These are phyloP conservation scores for Ulmus americana DNA, from an alignment of 331 rosid species.

Conservation along the genomic window DNA sequence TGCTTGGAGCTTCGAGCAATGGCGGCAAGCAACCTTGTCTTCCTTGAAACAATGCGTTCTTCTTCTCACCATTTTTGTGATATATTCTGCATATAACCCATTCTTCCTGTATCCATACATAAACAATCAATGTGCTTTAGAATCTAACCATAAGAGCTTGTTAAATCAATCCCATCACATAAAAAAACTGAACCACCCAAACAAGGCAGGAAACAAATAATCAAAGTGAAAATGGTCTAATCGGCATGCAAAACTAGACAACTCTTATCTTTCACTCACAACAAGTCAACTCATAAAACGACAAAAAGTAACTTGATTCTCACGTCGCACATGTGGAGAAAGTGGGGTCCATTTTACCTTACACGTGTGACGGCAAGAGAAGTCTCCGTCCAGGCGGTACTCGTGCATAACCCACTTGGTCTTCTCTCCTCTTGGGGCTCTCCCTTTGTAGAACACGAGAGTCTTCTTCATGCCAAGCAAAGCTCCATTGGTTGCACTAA, in stretches of 20 bases:
- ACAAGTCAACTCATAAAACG: conserved; percentile 36
- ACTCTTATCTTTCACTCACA: too few species aligned
- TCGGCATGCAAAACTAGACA: not conserved
- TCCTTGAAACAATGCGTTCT: conserved; percentile 23
- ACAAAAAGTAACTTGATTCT: conserved; percentile 26
- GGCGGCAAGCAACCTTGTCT: conserved; percentile 33
- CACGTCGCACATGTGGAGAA: conserved; percentile 21
- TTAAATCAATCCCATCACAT: conserved; percentile 30
- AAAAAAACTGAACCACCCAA: not conserved
- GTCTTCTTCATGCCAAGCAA: conserved; percentile 81
- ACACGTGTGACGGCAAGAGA: conserved; percentile 39
- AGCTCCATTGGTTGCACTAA: conserved; percentile 34
- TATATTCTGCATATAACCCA: conserved; percentile 82
- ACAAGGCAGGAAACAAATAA: not conserved
- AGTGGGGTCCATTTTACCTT: conserved; percentile 27
- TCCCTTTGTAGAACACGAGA: conserved; percentile 75
- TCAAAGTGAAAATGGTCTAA: conserved; percentile 19
- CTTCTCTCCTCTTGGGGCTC: conserved; percentile 77
- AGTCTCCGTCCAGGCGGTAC: conserved; percentile 64
- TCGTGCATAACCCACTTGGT: conserved; percentile 95
- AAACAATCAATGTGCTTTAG: too few species aligned
- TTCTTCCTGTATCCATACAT: conserved; percentile 48
- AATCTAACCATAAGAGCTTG: not conserved
- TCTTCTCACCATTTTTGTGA: conserved; percentile 55
- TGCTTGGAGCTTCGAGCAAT: conserved; percentile 24